Base-by-base conservation (phyloP, 2,329 filamentous ascomycete species). In the Septoria linicola region DNA sequence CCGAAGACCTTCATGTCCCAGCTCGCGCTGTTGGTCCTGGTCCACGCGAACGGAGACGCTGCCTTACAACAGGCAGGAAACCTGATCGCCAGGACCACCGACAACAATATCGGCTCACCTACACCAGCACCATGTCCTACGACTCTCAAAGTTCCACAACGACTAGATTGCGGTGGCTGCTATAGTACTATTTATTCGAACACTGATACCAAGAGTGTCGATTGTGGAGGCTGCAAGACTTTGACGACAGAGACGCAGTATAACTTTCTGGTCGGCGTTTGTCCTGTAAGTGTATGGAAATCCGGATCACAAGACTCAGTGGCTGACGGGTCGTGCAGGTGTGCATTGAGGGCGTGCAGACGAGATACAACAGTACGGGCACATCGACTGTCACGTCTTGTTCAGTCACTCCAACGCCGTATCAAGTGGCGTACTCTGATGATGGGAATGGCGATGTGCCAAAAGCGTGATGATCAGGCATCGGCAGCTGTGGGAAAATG, bases 301-400 rank as follows among this genome's bases (percentile, higher is more conserved):
- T 6, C 11, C 27, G 2, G 3, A 11, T 23, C 25, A 25, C 14
- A 27, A 13, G 35, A 13, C 2, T 25, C 41, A 42, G 30, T 49
- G 40, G 48, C 23, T 49, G 46, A 42, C 16, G 7, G 20, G n/a
- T 13, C 16, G 23, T 34, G 1, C 20, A 54, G 51, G 48, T n/a
- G 17, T 52, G 55, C 45, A 25, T 50, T 27, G 20, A 16, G 13
- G 51, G 51, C 8, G 14, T 48, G 1, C 21, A 48, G 42, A 57
- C 49, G 6, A 45, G 30, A 13, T 32, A 32, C 8, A 51, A 54
- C 20, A 47, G 30, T 13, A 55, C 44, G 11, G 51, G 48, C 16
- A 57, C 55, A 17, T 37, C 44, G 27, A 57, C 55, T 35, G 55
- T 57, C 20, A 57, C 48, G 16, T 49, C 42, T 44, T 57, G 55